Evolutionary conservation across 139 green algal genomes (phyloP).

Genomic region (Desmodesmus armatus): DNA sequence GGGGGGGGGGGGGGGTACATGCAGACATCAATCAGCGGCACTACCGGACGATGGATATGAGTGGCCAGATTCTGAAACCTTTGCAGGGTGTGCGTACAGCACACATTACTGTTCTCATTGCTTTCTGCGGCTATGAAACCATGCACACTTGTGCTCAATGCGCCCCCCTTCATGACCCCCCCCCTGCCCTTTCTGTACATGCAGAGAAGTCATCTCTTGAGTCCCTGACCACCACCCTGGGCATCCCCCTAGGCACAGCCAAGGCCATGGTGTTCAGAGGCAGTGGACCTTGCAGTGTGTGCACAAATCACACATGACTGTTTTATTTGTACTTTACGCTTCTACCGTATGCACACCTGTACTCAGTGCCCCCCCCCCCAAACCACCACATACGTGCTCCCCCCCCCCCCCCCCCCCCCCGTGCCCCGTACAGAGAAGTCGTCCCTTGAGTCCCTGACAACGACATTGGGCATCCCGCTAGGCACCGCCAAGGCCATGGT

Average conservation of each 20-base stretch:
- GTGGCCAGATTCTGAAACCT: too few species aligned
- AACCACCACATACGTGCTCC: too few species aligned
- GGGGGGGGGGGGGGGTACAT: too few species aligned
- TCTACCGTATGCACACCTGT: neutral
- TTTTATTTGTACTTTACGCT: neutral
- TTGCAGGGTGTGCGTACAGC: too few species aligned
- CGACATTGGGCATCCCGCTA: constrained; percentile 51
- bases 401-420: too few species aligned
- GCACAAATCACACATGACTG: neutral
- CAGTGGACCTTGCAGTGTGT: neutral
- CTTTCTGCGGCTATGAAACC: too few species aligned
- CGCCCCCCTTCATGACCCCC: too few species aligned
- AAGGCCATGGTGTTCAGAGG: neutral
- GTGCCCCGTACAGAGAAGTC: neutral
- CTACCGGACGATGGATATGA: too few species aligned
- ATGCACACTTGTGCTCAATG: too few species aligned
- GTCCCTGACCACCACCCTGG: constrained; percentile 30
- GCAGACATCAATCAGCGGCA: too few species aligned
- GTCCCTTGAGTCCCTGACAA: neutral
- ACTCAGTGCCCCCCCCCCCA: too few species aligned
- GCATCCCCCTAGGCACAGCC: constrained; percentile 19
- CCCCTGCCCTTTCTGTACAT: neutral
- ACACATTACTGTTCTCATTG: too few species aligned
- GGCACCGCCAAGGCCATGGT: constrained; percentile 60
- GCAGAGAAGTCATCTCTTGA: neutral